Evolutionary conservation across 1,139 yeast genomes (phyloP).

Genomic region (Groenewaldozyma sp.): DNA sequence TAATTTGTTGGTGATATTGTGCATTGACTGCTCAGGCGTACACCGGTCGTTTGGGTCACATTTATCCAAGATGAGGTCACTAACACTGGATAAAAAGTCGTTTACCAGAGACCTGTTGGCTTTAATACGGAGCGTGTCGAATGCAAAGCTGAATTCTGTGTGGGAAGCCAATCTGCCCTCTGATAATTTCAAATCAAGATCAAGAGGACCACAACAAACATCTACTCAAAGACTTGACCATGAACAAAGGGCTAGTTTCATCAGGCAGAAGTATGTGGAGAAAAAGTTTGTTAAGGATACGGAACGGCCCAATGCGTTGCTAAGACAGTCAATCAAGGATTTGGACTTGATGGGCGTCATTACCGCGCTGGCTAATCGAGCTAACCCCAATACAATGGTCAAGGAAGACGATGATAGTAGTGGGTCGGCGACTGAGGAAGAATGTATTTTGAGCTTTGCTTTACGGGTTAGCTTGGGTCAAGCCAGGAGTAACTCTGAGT

Average conservation of each 20-base stretch:
- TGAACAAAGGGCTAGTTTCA: conserved; percentile 26
- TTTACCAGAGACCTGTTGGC: conserved; percentile 62
- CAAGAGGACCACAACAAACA: too few relatives aligned
- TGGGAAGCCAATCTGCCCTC: conserved; percentile 43
- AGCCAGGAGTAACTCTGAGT: conserved; percentile 2
- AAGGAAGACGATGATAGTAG: conserved; percentile 15
- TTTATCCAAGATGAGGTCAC: conserved; percentile 66
- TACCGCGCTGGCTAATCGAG: conserved; percentile 34
- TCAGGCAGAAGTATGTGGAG: conserved; percentile 35
- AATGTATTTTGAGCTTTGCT: background rate
- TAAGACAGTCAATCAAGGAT: conserved; percentile 29
- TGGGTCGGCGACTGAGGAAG: conserved; percentile 10
- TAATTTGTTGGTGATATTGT: conserved; percentile 61
- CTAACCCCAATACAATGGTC: conserved; percentile 28
- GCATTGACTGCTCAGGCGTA: conserved; percentile 70
- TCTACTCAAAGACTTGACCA: conserved; percentile 11
- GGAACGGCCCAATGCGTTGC: conserved; percentile 29
- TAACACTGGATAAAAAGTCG: conserved; percentile 59
- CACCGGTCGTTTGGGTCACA: conserved; percentile 73
- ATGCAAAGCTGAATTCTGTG: conserved; percentile 49
- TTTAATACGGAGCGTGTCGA: conserved; percentile 52
- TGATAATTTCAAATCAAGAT: conserved; percentile 36
- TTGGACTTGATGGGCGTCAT: conserved; percentile 27
- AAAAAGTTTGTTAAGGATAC: conserved; percentile 29
- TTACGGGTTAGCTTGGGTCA: background rate